These are phyloP conservation scores for Tarenaya hassleriana DNA, from an alignment of 345 rosid species.

Conservation along the genomic window DNA sequence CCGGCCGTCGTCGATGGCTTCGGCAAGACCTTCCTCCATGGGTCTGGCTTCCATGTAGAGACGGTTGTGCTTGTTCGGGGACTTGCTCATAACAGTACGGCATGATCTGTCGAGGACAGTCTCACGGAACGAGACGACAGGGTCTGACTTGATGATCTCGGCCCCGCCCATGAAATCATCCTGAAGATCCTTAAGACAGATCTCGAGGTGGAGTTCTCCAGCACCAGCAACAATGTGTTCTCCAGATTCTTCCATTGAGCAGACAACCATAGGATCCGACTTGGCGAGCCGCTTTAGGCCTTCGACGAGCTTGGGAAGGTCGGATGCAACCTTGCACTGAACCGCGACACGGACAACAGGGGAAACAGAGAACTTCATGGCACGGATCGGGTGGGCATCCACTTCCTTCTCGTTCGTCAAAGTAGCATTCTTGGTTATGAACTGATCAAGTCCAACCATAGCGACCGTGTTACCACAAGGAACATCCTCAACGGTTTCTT, in stretches of 20 bases:
- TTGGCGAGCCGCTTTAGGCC: conserved; percentile 70
- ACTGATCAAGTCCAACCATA: conserved; percentile 68
- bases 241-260: conserved; percentile 65
- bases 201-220: conserved; percentile 68
- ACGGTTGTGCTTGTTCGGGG: conserved; percentile 51
- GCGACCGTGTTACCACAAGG: conserved; percentile 84
- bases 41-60: conserved; percentile 80
- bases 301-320: conserved; percentile 73
- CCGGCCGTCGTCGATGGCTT: conserved; percentile 70
- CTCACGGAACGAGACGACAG: conserved; percentile 71
- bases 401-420: conserved; percentile 69
- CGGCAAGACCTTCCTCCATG: conserved; percentile 63
- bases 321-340: conserved; percentile 68
- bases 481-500: conserved; percentile 74
- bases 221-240: conserved; percentile 82
- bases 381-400: conserved; percentile 74
- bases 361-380: conserved; percentile 76
- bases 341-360: conserved; percentile 85
- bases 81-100: conserved; percentile 25
- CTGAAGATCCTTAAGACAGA: conserved; percentile 62
- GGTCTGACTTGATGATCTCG: conserved; percentile 54
- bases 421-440: conserved; percentile 66
- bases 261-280: conserved; percentile 78
- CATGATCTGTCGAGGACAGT: conserved; percentile 19
- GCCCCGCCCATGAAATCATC: conserved; percentile 81